phyloP scores from a whole-genome alignment of 2,329 filamentous ascomycete species.

The Huntiella savannae region DNA sequence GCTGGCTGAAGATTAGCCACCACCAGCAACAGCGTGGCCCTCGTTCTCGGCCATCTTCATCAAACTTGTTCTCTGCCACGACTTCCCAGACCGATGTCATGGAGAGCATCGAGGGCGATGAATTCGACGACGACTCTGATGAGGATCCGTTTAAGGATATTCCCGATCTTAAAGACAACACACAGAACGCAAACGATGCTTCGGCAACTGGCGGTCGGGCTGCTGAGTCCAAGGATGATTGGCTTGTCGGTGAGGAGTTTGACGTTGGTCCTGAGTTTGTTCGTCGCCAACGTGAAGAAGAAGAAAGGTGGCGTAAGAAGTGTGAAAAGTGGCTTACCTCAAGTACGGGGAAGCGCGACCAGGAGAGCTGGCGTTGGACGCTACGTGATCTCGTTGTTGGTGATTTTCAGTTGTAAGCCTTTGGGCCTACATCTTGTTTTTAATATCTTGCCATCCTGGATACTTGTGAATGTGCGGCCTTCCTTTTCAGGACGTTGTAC shows the following conservation, averaged over 20 bases:
- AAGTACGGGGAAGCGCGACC: slow-evolving; percentile 33
- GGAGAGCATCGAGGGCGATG: slow-evolving; percentile 43
- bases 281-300: slow-evolving; percentile 71
- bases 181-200: slow-evolving; percentile 29
- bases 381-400: slow-evolving; percentile 40
- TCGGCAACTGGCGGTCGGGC: slow-evolving; percentile 20
- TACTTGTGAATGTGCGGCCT: background rate
- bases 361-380: slow-evolving; percentile 58
- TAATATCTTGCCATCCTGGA: background rate
- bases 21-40: slow-evolving; percentile 19
- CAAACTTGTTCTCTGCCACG: slow-evolving; percentile 9
- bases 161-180: slow-evolving; percentile 67
- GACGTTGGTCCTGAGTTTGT: slow-evolving; percentile 94
- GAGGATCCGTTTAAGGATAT: slow-evolving; percentile 90
- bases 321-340: slow-evolving; percentile 62
- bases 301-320: slow-evolving; percentile 75
- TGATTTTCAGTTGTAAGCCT: slow-evolving; percentile 16
- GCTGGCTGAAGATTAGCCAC: slow-evolving; percentile 66
- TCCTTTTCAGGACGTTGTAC: background rate
- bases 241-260: slow-evolving; percentile 86
- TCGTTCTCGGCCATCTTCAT: slow-evolving; percentile 6
- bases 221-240: slow-evolving; percentile 52
- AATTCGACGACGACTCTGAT: slow-evolving; percentile 67
- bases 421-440: background rate
- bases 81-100: slow-evolving; percentile 24